Base-by-base conservation (phyloP, 1,284 basidiomycete species). In the Cutaneotrichosporon curvatum region DNA sequence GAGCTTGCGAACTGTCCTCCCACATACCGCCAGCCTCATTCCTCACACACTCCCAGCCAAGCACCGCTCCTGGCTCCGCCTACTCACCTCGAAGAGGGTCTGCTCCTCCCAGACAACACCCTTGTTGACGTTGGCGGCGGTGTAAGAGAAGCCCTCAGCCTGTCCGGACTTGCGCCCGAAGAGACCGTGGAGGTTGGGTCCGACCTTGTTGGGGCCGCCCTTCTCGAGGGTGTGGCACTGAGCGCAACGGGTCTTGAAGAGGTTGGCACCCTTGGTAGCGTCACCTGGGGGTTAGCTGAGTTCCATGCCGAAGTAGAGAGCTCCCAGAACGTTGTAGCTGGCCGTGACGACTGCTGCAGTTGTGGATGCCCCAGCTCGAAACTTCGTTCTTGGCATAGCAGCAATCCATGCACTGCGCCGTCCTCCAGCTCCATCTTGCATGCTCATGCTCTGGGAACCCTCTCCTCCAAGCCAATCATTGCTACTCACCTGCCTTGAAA, bases 61-160 rank as follows among this genome's bases (percentile, higher is more conserved):
- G 7, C 22, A 15, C 5, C 20, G 23, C 32, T 30, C 33, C 21
- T 6, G 8, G 20, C 16, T 23, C 21, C 31, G 21, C 42, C 40
- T 37, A 53, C 61, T 47, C 51, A 62, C 57, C 52, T 70, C 68
- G 58, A 67, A 71, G 40, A 69, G 55, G 41, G 65, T 67, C 50
- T 70, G 57, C 45, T 61, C 55, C 32, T 62, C 61, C 79, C 95
- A 98, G 37, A 74, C 77, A 56, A 98, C 78, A 50, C 84, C 91
- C 80, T 95, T 96, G 80, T 88, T 95, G 56, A 94, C 77, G 77
- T 98, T 98, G 67, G 94, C 94, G 51, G 87, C 82, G 45, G 92
- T 94, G 79, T 95, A 97, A 12, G 83, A 83, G 82, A 79, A 98
- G 51, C 84, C 85, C 25, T 85, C 81, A 36, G 78, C 87, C 65